Percentiles rank a stretch among this genome's conserved stretches.
Conservation (phyloP, 1,284 basidiomycete species). For the Ganoderma lingzhi region DNA sequence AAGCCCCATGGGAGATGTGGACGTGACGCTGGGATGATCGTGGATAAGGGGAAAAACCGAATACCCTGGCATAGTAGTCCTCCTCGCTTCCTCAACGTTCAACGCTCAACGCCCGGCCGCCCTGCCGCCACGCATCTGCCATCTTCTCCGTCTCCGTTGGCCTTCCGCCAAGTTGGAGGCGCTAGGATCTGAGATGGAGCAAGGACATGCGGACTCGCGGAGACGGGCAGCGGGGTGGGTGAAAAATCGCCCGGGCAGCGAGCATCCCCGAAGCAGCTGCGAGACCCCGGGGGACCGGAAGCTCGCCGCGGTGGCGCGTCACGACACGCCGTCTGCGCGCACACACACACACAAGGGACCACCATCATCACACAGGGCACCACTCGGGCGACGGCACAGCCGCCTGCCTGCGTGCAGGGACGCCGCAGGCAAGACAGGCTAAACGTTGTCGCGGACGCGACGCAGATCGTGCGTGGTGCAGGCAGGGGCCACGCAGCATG, state of each 20-base stretch:
- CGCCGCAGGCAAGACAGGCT: neutral
- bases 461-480: neutral
- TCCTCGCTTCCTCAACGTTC: neutral
- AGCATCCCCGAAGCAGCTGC: neutral
- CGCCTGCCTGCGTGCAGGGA: neutral
- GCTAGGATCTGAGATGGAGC: conserved; percentile 1
- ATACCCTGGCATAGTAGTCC: neutral
- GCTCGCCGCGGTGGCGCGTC: neutral
- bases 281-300: conserved; percentile 5
- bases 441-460: neutral
- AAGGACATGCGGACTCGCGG: neutral
- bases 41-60: neutral
- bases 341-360: neutral
- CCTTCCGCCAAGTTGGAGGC: neutral
- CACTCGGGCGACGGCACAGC: conserved; percentile 9
- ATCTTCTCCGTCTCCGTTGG: neutral
- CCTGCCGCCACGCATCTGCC: neutral
- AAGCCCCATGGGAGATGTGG: neutral
- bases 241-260: neutral
- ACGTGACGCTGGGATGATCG: neutral
- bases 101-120: neutral
- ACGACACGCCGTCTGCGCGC: neutral
- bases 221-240: neutral
- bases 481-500: neutral
- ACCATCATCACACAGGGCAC: neutral